Percentiles rank a stretch among this genome's conserved stretches.
Evolutionary conservation across 1,139 yeast species (phyloP).

Genomic region (Oligophagozyma castellii): DNA sequence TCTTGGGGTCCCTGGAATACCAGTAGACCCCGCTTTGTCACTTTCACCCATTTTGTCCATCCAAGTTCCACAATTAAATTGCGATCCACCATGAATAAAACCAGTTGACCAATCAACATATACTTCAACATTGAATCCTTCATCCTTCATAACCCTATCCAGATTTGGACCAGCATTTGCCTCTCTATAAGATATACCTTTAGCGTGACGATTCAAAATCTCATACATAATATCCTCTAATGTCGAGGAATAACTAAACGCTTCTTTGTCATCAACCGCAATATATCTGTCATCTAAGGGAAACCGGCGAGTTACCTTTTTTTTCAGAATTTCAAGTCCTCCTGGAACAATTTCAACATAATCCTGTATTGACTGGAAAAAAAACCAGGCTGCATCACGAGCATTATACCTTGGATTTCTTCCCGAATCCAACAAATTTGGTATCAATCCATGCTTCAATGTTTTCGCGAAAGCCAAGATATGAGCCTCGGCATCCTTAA

Average conservation of each 20-base stretch:
- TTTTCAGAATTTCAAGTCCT: constrained; percentile 55
- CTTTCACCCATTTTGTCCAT: constrained; percentile 99
- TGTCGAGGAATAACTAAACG: constrained; percentile 58
- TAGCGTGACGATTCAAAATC: constrained; percentile 72
- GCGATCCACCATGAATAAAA: constrained; percentile 80
- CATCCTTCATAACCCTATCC: constrained; percentile 85
- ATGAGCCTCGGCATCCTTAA: constrained; percentile 66
- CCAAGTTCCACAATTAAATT: constrained; percentile 95
- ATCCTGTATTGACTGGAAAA: constrained; percentile 75
- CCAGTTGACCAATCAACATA: constrained; percentile 85
- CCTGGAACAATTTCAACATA: constrained; percentile 55
- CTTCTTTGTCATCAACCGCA: constrained; percentile 52
- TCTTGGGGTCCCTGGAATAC: constrained; percentile 93
- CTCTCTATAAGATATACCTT: constrained; percentile 77
- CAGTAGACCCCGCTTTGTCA: constrained; percentile 64
- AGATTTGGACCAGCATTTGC: constrained; percentile 87
- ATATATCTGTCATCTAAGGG: constrained; percentile 80
- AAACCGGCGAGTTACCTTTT: constrained; percentile 67
- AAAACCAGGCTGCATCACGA: constrained; percentile 96
- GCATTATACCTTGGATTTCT: constrained; percentile 91
- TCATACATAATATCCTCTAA: constrained; percentile 72
- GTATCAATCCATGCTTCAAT: constrained; percentile 87
- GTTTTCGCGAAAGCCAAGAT: constrained; percentile 84
- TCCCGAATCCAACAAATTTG: constrained; percentile 85
- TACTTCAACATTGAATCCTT: constrained; percentile 78